These are phyloP conservation scores for Cucurbita moschata DNA, from an alignment of 306 rosid species.

Conservation along the genomic window DNA sequence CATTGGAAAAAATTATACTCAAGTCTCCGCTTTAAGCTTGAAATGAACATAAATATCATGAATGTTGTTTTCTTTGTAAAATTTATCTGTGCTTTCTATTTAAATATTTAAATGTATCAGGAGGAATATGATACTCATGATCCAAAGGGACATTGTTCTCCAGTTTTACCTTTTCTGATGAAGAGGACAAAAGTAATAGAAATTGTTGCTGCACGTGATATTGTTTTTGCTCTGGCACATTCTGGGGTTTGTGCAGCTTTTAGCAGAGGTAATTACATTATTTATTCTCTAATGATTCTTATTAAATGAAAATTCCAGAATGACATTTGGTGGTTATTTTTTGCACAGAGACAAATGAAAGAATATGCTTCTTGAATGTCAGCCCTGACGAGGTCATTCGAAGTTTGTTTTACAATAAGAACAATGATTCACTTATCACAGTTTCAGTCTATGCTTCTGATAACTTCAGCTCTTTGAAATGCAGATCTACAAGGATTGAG, in stretches of 20 bases:
- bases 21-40: background rate
- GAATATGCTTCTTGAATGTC: conserved; percentile 79
- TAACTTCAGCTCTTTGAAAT: conserved; percentile 84
- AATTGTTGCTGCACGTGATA: conserved; percentile 68
- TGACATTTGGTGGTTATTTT: conserved; percentile 1
- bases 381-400: conserved; percentile 84
- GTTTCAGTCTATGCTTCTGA: conserved; percentile 93
- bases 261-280: conserved; percentile 45
- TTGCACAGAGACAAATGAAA: conserved; percentile 67
- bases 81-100: background rate
- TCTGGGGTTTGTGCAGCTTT: conserved; percentile 91
- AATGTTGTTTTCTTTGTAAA: background rate
- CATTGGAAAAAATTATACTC: too few relatives aligned
- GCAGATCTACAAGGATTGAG: conserved; percentile 90
- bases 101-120: conserved; percentile 5
- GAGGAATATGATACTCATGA: conserved; percentile 78
- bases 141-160: conserved; percentile 43
- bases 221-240: conserved; percentile 75
- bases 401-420: conserved; percentile 80
- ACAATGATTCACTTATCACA: conserved; percentile 82
- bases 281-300: background rate
- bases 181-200: conserved; percentile 69
- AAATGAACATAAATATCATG: background rate
- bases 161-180: conserved; percentile 56
- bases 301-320: background rate